Conservation (phyloP, 371 early-diverging fungal species). For the Mucor mucedo region DNA sequence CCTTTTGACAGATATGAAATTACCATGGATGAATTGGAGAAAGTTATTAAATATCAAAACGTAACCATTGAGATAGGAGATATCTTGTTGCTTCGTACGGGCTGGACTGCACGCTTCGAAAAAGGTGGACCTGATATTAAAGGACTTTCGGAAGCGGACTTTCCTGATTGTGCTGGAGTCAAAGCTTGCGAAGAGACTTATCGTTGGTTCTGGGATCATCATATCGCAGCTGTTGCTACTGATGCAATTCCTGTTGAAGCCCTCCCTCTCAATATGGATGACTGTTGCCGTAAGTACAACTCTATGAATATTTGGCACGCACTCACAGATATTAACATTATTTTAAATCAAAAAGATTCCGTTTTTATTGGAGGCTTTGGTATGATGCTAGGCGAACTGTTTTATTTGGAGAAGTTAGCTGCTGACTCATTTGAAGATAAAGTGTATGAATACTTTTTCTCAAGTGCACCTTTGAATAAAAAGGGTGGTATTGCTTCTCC, state of each 20-base stretch:
- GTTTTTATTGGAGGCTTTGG: conserved; percentile 46
- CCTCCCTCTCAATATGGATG: conserved; percentile 28
- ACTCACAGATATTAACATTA: no score
- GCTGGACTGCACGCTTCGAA: conserved; percentile 42
- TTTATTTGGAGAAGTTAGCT: conserved; percentile 44
- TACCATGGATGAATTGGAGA: conserved; percentile 40
- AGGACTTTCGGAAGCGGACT: conserved; percentile 4
- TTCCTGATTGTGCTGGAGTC: conserved; percentile 37
- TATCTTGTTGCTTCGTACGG: conserved; percentile 46
- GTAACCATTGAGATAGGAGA: conserved; percentile 45
- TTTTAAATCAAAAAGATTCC: conserved; percentile 23
- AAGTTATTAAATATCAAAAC: conserved; percentile 39
- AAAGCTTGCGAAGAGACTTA: conserved; percentile 48
- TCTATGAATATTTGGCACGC: neutral
- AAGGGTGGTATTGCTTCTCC: conserved; percentile 46
- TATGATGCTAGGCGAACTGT: conserved; percentile 51
- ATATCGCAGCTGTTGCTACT: conserved; percentile 46
- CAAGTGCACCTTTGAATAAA: conserved; percentile 51
- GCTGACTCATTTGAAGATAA: conserved; percentile 44
- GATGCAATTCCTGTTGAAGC: conserved; percentile 47
- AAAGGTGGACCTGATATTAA: conserved; percentile 11
- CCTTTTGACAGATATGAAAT: conserved; percentile 40
- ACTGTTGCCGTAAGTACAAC: conserved; percentile 32
- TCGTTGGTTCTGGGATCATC: conserved; percentile 51
- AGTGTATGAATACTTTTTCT: conserved; percentile 43